These are phyloP conservation scores for Penicillium sclerotiorum DNA, from an alignment of 2,329 filamentous ascomycete genomes.

Conservation along the genomic window DNA sequence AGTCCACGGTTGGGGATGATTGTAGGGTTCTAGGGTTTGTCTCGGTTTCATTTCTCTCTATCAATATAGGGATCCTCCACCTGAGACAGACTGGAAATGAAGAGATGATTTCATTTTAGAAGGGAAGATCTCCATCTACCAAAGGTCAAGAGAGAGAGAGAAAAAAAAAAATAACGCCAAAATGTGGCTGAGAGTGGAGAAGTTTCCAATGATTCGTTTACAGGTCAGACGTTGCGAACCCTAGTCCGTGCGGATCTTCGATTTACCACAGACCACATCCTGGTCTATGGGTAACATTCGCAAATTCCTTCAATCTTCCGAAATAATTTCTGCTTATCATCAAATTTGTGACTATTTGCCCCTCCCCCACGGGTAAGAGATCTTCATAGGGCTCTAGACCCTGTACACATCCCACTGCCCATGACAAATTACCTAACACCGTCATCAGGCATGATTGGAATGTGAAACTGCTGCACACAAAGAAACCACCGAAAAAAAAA, in stretches of 20 bases:
- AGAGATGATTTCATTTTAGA: too few species aligned
- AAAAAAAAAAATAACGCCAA: too few species aligned
- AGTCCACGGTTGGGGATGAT: neutral
- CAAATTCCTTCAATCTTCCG: constrained; percentile 9
- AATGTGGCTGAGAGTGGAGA: constrained; percentile 1
- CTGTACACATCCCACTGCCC: neutral
- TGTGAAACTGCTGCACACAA: constrained; percentile 7
- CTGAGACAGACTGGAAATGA: neutral
- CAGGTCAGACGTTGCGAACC: constrained; percentile 17
- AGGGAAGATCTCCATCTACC: too few species aligned
- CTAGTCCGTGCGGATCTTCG: constrained; percentile 14
- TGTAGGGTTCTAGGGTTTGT: neutral
- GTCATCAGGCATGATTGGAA: constrained; percentile 19
- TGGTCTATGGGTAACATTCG: constrained; percentile 12
- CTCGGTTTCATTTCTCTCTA: neutral
- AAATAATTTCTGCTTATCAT: too few species aligned
- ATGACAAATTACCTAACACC: constrained; percentile 16
- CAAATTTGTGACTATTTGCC: too few species aligned
- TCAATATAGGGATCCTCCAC: neutral
- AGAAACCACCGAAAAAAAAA: neutral
- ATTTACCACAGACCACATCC: constrained; percentile 3
- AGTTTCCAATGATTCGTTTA: neutral
- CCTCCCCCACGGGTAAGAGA: neutral
- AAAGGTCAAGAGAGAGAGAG: too few species aligned
- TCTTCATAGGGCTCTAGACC: constrained; percentile 4